phyloP scores from a whole-genome alignment of 768 basidiomycete species.

The Gloeopeniophorella convolvens region DNA sequence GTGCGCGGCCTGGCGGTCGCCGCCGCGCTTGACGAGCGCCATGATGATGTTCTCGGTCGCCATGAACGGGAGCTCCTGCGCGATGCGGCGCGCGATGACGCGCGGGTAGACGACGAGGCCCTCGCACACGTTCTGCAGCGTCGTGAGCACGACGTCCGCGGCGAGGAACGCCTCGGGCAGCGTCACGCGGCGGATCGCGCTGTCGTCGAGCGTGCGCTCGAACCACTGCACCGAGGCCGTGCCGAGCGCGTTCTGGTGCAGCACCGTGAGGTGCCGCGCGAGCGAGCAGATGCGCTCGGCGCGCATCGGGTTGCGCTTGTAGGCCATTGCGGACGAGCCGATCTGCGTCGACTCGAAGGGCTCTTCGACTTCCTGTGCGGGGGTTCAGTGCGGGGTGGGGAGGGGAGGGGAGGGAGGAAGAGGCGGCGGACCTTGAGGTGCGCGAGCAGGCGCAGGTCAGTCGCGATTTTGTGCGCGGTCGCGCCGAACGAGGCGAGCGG shows the following conservation, averaged over 20 bases:
- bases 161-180: constrained; percentile 97
- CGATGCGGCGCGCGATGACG: constrained; percentile 87
- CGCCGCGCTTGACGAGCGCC: constrained; percentile 93
- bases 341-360: constrained; percentile 99
- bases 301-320: constrained; percentile 99
- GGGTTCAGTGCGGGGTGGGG: not conserved
- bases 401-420: not conserved
- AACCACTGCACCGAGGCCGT: constrained; percentile 97
- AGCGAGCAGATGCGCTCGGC: constrained; percentile 96
- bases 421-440: constrained; percentile 66
- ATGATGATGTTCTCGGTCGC: constrained; percentile 99
- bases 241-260: constrained; percentile 96
- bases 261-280: constrained; percentile 89
- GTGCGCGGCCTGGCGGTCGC: constrained; percentile 94
- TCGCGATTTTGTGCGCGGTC: constrained; percentile 96
- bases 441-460: constrained; percentile 89
- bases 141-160: constrained; percentile 92
- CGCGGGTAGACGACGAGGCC: constrained; percentile 99
- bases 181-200: constrained; percentile 94
- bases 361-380: constrained; percentile 84
- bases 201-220: constrained; percentile 95
- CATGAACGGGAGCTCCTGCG: constrained; percentile 98
- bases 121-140: constrained; percentile 93
- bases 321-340: constrained; percentile 96
- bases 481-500: constrained; percentile 88